Evolutionary conservation across 345 rosid species (phyloP).

Genomic region (Citrus mangshanensis): DNA sequence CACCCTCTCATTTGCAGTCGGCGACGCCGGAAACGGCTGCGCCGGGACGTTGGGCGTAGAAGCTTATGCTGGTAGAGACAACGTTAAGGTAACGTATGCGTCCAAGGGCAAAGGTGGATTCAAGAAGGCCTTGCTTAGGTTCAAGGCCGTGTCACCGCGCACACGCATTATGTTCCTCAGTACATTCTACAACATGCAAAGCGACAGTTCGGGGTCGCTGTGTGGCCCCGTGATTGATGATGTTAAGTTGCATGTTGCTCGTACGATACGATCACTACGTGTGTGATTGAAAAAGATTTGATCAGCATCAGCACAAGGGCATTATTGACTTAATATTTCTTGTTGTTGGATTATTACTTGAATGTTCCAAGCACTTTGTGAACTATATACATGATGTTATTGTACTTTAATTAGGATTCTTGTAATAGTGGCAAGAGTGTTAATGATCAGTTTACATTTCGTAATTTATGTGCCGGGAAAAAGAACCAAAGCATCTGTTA

Average conservation of each 20-base stretch:
- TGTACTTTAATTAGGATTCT: not conserved
- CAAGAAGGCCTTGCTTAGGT: slow-evolving; percentile 31
- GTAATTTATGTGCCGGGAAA: too few species aligned
- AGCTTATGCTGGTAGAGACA: slow-evolving; percentile 39
- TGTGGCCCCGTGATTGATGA: slow-evolving; percentile 56
- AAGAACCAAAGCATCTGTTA: too few species aligned
- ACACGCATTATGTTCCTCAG: slow-evolving; percentile 44
- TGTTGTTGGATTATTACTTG: too few species aligned
- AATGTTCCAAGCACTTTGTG: not conserved
- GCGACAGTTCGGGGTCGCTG: slow-evolving; percentile 38
- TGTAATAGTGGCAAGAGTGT: not conserved
- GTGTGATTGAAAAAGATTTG: not conserved
- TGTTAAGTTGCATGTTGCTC: slow-evolving; percentile 30
- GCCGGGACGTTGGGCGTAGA: slow-evolving; percentile 39
- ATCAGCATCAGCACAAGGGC: not conserved
- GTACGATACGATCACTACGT: not conserved
- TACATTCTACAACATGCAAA: slow-evolving; percentile 41
- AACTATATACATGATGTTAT: not conserved
- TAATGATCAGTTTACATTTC: not conserved
- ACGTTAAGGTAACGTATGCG: slow-evolving; percentile 28
- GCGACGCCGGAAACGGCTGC: slow-evolving; percentile 44
- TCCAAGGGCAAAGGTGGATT: slow-evolving; percentile 53
- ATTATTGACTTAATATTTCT: not conserved
- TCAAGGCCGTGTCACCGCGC: slow-evolving; percentile 26
- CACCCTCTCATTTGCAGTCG: slow-evolving; percentile 32